These are phyloP conservation scores for Cyclotella baltica DNA, from an alignment of 108 stramenopile genomes.

Conservation along the genomic window DNA sequence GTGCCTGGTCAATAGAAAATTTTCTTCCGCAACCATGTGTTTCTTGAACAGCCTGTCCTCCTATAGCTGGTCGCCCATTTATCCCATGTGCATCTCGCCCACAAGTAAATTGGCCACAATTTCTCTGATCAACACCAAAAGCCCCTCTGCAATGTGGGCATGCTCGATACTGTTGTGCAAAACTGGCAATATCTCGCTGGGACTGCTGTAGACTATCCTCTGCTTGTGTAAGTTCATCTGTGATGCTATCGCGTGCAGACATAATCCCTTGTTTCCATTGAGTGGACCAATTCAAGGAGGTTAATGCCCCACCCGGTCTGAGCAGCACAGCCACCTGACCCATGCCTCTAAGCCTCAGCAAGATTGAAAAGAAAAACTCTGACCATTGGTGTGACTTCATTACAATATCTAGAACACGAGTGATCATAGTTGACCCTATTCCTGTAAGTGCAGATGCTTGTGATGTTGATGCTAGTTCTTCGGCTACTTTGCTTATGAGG, in stretches of 20 bases:
- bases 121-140: slow-evolving; percentile 36
- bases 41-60: slow-evolving; percentile 17
- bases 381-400: slow-evolving; percentile 26
- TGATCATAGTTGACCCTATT: slow-evolving; percentile 4
- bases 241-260: slow-evolving; percentile 4
- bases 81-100: slow-evolving; percentile 37
- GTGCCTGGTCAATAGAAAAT: slow-evolving; percentile 15
- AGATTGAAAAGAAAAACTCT: slow-evolving; percentile 34
- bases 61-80: slow-evolving; percentile 21
- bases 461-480: slow-evolving; percentile 17
- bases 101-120: slow-evolving; percentile 34
- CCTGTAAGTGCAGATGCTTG: slow-evolving; percentile 19
- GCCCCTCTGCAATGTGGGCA: slow-evolving; percentile 26
- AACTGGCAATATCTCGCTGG: slow-evolving; percentile 7
- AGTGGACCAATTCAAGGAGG: slow-evolving; percentile 25
- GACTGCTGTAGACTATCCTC: slow-evolving; percentile 8
- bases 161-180: slow-evolving; percentile 14
- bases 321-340: slow-evolving; percentile 25
- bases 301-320: slow-evolving; percentile 12
- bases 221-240: slow-evolving; percentile 1
- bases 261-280: slow-evolving; percentile 24
- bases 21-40: slow-evolving; percentile 22
- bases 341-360: slow-evolving; percentile 24
- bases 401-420: slow-evolving; percentile 2
- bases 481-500: slow-evolving; percentile 23